Conservation (phyloP, 129 eudicot genomes). For the Centaurea solstitialis region DNA sequence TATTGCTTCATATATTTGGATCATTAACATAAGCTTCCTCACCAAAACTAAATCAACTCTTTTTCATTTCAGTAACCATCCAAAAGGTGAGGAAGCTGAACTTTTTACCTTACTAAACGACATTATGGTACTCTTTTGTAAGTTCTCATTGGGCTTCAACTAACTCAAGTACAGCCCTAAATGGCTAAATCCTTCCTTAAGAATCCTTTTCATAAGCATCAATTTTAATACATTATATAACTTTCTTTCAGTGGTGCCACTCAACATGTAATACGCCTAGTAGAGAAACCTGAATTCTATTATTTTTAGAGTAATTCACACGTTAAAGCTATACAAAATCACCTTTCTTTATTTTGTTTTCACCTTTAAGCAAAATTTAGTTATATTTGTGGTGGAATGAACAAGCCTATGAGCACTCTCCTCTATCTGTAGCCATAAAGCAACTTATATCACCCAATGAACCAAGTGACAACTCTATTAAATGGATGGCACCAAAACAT, state of each 20-base stretch:
- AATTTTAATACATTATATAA: not conserved
- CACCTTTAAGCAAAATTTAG: not conserved
- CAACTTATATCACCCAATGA: constrained; percentile 21
- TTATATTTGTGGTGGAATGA: not conserved
- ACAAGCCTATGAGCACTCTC: not conserved
- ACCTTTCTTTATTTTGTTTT: not conserved
- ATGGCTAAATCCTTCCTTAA: not conserved
- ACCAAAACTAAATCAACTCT: too few relatives aligned
- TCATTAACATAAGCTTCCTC: not conserved
- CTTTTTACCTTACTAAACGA: not conserved
- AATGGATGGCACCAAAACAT: not conserved
- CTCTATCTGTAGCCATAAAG: constrained; percentile 6
- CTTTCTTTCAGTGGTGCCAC: not conserved
- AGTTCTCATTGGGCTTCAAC: constrained; percentile 6
- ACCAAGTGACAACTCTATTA: not conserved
- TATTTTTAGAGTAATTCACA: not conserved
- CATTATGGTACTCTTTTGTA: constrained; percentile 5
- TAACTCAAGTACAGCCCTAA: not conserved
- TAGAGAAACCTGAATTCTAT: not conserved
- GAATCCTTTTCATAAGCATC: not conserved
- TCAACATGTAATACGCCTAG: not conserved
- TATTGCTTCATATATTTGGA: not conserved
- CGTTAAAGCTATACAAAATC: not conserved
- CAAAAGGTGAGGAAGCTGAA: constrained; percentile 2
- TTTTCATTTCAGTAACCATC: not conserved